Percentiles rank a stretch among this genome's conserved stretches.
Conservation (phyloP, 2,329 filamentous ascomycete genomes). For the Annulohypoxylon truncatum region DNA sequence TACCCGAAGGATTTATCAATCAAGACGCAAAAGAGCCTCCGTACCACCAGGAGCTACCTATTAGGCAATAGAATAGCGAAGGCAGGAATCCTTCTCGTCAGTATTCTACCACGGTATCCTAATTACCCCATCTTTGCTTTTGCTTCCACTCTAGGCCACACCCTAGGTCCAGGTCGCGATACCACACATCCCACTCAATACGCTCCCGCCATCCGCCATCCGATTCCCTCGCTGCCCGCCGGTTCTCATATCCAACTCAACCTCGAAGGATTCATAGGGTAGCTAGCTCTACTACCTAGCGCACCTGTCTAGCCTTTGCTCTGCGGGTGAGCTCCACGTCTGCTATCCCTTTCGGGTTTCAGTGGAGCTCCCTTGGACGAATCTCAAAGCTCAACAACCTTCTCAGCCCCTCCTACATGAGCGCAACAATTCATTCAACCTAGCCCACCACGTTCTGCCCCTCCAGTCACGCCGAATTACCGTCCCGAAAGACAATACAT, state of each 20-base stretch:
- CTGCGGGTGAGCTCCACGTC: conserved; percentile 33
- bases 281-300: conserved; percentile 32
- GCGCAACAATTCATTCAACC: conserved; percentile 38
- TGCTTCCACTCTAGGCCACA: conserved; percentile 1
- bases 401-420: conserved; percentile 43
- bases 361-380: conserved; percentile 43
- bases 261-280: conserved; percentile 35
- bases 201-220: not conserved
- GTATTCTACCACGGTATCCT: conserved; percentile 14
- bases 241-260: conserved; percentile 24
- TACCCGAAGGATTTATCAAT: conserved; percentile 35
- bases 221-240: conserved; percentile 2
- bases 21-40: conserved; percentile 46
- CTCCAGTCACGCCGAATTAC: conserved; percentile 33
- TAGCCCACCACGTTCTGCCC: conserved; percentile 36
- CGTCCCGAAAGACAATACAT: conserved; percentile 27
- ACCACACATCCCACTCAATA: conserved; percentile 18
- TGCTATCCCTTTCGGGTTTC: conserved; percentile 35
- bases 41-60: conserved; percentile 42
- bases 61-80: conserved; percentile 25
- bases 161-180: conserved; percentile 10
- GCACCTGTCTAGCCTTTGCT: conserved; percentile 27
- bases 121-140: conserved; percentile 9
- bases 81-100: conserved; percentile 23
- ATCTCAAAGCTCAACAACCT: conserved; percentile 39